Evolutionary conservation across 139 green algal genomes (phyloP).

Genomic region (Pseudopediastrum boryanum): DNA sequence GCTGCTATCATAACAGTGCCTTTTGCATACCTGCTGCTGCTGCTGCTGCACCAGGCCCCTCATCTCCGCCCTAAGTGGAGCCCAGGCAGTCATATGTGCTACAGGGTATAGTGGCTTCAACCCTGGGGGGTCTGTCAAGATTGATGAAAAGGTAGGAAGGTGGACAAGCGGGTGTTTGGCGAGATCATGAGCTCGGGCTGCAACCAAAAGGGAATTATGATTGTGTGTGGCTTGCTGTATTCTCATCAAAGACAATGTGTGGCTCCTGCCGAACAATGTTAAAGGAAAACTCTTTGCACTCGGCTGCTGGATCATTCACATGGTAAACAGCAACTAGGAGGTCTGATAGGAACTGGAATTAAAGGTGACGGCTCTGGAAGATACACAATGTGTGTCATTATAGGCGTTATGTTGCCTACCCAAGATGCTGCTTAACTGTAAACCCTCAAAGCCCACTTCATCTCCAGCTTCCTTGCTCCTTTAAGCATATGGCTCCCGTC

Average conservation of each 20-base stretch:
- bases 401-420: no score
- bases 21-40: no score
- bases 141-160: conserved; percentile 38
- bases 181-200: no score
- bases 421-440: no score
- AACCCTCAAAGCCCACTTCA: no score
- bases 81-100: conserved; percentile 63
- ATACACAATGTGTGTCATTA: no score
- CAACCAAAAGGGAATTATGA: no score
- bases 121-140: conserved; percentile 10
- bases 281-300: background rate
- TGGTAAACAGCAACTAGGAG: background rate
- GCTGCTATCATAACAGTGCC: no score
- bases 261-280: background rate
- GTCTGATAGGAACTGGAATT: no score
- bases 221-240: background rate
- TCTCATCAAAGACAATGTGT: background rate
- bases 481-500: no score
- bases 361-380: no score
- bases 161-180: background rate
- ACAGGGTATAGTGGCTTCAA: conserved; percentile 55
- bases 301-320: background rate
- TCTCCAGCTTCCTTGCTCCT: no score
- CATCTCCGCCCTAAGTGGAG: conserved; percentile 47
- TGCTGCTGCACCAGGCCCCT: conserved; percentile 54